Evolutionary conservation across 352 stramenopile species (phyloP), one percentile per base, ranked within the genome.

Genomic region (Globisporangium viniferum): DNA sequence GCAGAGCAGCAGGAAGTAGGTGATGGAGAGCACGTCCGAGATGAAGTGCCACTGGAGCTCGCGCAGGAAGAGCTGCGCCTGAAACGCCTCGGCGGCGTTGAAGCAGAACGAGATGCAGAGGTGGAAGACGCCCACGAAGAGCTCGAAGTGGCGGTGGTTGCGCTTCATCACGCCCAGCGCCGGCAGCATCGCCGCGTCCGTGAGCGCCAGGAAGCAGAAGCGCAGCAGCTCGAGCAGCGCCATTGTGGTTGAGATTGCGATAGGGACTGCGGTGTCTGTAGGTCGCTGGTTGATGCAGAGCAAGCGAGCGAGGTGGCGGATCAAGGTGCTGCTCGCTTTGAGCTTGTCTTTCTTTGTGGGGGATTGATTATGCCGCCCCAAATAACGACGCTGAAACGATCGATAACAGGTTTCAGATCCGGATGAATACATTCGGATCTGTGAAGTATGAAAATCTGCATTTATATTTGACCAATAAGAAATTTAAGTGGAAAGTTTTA

Each of bases 81-180:
- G 73, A 66, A 93, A 84, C 18, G 84, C 83, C 70, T 94, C 86
- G 41, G 86, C 85, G 12, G 82, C 78, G 73, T 95, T 96, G 77
- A 94, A 95, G 59, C 82, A 84, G 67, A 95, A 93, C 31, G 86
- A 71, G 49, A 93, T 87, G n/a, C 75, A 48, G 27, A 96, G 75
- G 67, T 96, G 88, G 70, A 95, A 82, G 57, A 93, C 66, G 61
- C 89, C 89, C n/a, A 96, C 73, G 64, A 95, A 96, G 66, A 96
- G 76, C 83, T 96, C 89, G 67, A 96, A 96, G 74, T 96, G 89
- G 10, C 88, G 86, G 53, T 88, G 81, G 68, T 95, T 95, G 56
- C 73, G 70, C 73, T 84, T 82, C 87, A 95, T 93, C 48, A 95
- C 80, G 56, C 76, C 66, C 58, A 95, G 80, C 67, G 87, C 84